Evolutionary conservation across 345 rosid genomes (phyloP).

Genomic region (Syzygium grande): DNA sequence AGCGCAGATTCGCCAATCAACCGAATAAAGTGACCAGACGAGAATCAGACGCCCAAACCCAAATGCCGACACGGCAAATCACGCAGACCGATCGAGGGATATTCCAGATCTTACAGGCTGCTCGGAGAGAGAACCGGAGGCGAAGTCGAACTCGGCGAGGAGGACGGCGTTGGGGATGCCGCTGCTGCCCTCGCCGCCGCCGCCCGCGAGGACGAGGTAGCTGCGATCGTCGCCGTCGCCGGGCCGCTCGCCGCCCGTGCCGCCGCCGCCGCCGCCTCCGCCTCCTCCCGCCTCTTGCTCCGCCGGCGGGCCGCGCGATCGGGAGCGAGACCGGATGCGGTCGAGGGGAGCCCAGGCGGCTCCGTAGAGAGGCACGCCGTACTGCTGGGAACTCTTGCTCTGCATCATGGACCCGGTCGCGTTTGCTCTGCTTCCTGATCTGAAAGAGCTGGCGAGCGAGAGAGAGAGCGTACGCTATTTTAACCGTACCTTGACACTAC

Average conservation of each 20-base stretch:
- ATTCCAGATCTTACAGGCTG: slow-evolving; percentile 46
- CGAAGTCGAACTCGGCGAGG: slow-evolving; percentile 39
- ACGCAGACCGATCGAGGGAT: not conserved
- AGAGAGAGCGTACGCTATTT: not conserved
- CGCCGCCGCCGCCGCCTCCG: slow-evolving; percentile 6
- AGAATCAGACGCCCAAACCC: not conserved
- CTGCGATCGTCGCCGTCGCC: not conserved
- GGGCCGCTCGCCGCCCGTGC: not conserved
- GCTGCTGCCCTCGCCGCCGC: slow-evolving; percentile 82
- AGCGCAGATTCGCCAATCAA: not conserved
- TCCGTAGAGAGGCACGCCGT: slow-evolving; percentile 78
- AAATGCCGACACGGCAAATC: not conserved
- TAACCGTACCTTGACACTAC: too few relatives aligned
- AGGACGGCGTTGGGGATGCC: slow-evolving; percentile 75
- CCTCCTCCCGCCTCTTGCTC: slow-evolving; percentile 1
- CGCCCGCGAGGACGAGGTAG: slow-evolving; percentile 61
- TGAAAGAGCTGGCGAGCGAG: not conserved
- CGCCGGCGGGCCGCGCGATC: slow-evolving; percentile 1
- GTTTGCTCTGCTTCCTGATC: not conserved
- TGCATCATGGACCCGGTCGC: not conserved
- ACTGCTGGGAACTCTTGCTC: slow-evolving; percentile 33
- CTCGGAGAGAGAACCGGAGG: slow-evolving; percentile 50
- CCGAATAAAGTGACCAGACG: not conserved
- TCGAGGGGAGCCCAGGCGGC: slow-evolving; percentile 61
- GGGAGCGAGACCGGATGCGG: slow-evolving; percentile 27